Conservation (phyloP, 106 monocot genomes). For the Phalaenopsis aphrodite region DNA sequence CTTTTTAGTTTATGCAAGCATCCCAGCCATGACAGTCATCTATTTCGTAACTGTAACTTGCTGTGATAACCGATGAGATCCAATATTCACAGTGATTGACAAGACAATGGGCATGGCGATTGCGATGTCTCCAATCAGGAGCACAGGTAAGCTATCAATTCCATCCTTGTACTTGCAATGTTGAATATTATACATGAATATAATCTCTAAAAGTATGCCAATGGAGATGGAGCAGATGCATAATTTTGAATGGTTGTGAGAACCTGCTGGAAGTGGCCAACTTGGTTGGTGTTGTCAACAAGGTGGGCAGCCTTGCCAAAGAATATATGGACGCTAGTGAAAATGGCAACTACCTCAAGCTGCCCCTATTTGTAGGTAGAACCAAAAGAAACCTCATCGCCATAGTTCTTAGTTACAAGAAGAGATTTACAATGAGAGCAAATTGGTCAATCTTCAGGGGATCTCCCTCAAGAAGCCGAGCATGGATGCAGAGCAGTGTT, state of each 20-base stretch:
- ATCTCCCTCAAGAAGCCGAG: conserved; percentile 91
- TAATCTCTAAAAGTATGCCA: conserved; percentile 79
- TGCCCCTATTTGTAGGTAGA: conserved; percentile 97
- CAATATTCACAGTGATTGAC: conserved; percentile 97
- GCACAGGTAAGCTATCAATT: conserved; percentile 87
- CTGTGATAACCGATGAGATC: conserved; percentile 93
- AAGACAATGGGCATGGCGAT: conserved; percentile 97
- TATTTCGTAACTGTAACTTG: conserved; percentile 97
- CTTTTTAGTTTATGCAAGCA: conserved; percentile 99
- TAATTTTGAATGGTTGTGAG: conserved; percentile 93
- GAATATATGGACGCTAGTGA: conserved; percentile 97
- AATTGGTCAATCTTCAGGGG: conserved; percentile 96
- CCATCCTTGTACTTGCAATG: conserved; percentile 65
- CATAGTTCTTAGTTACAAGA: conserved; percentile 73
- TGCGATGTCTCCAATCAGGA: conserved; percentile 95
- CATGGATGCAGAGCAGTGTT: conserved; percentile 12
- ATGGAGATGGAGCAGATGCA: conserved; percentile 91
- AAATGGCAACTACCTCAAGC: conserved; percentile 93
- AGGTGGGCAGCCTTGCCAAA: conserved; percentile 98
- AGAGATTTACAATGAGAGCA: conserved; percentile 87
- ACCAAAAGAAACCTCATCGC: conserved; percentile 91
- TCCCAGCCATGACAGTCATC: conserved; percentile 98
- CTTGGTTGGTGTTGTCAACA: conserved; percentile 93
- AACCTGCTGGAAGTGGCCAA: conserved; percentile 95
- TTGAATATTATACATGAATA: conserved; percentile 95